Evolutionary conservation across 805 yeast species (phyloP).

Genomic region (Sugiyamaella mastotermitis): DNA sequence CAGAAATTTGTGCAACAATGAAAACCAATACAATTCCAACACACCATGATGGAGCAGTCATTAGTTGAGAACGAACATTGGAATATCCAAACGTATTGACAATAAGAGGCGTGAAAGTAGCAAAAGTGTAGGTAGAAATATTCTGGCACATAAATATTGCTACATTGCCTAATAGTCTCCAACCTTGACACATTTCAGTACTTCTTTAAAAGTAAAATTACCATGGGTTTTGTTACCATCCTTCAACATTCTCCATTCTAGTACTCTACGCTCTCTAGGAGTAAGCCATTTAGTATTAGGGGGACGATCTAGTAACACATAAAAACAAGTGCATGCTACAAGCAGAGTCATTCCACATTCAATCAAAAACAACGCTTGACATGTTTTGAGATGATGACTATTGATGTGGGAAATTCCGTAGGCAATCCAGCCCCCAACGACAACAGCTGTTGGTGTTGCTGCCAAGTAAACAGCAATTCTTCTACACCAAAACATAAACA

Average conservation of each 20-base stretch:
- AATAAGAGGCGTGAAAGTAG: constrained; percentile 42
- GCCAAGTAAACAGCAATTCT: constrained; percentile 3
- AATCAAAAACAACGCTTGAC: background rate
- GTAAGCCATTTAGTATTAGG: constrained; percentile 2
- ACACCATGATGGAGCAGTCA: constrained; percentile 35
- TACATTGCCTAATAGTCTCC: constrained; percentile 5
- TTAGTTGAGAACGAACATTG: constrained; percentile 36
- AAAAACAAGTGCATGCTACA: background rate
- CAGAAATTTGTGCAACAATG: constrained; percentile 9
- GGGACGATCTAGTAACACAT: background rate
- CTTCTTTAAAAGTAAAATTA: constrained; percentile 6
- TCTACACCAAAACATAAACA: constrained; percentile 3
- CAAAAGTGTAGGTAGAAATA: constrained; percentile 27
- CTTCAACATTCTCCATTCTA: constrained; percentile 11
- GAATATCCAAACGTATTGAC: constrained; percentile 40
- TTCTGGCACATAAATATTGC: constrained; percentile 9
- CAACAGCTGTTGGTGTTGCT: constrained; percentile 1
- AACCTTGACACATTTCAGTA: constrained; percentile 7
- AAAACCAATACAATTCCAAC: constrained; percentile 10
- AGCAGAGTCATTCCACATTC: background rate
- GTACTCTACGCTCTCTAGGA: constrained; percentile 1
- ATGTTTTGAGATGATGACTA: background rate
- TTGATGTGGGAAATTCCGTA: background rate
- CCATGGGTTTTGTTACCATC: constrained; percentile 13
- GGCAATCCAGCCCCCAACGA: background rate